Percentiles rank a stretch among this genome's conserved stretches.
phyloP scores from a whole-genome alignment of 495 filamentous ascomycete genomes.

The Aspergillus baeticus region DNA sequence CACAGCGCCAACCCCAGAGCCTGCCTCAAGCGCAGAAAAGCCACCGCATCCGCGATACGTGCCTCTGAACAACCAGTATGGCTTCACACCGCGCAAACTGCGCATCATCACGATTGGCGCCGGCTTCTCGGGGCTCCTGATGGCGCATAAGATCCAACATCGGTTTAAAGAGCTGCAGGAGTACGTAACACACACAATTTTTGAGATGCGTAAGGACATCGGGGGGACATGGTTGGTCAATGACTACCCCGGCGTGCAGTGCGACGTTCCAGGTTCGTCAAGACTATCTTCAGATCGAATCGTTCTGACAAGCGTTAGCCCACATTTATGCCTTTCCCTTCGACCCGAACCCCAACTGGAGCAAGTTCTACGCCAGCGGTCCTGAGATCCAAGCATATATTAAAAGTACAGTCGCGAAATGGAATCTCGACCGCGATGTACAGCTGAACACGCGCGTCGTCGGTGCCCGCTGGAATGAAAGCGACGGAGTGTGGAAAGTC shows the following conservation, averaged over 20 bases:
- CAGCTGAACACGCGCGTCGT: slow-evolving; percentile 43
- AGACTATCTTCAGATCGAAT: background rate
- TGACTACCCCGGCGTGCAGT: slow-evolving; percentile 51
- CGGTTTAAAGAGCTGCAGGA: slow-evolving; percentile 36
- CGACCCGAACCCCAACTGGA: slow-evolving; percentile 61
- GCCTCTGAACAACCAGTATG: slow-evolving; percentile 4
- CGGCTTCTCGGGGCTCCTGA: slow-evolving; percentile 50
- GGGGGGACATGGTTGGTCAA: slow-evolving; percentile 54
- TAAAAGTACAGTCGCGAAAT: slow-evolving; percentile 49
- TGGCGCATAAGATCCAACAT: slow-evolving; percentile 37
- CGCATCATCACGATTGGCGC: slow-evolving; percentile 49
- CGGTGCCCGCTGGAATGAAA: slow-evolving; percentile 48
- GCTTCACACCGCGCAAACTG: slow-evolving; percentile 24
- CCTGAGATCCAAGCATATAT: slow-evolving; percentile 61
- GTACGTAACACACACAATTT: slow-evolving; percentile 46
- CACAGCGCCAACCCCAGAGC: background rate
- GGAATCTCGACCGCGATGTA: slow-evolving; percentile 49
- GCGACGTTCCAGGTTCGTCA: slow-evolving; percentile 49
- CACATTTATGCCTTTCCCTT: slow-evolving; percentile 51
- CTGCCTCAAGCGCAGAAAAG: background rate
- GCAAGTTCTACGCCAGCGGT: slow-evolving; percentile 52
- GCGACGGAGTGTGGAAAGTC: slow-evolving; percentile 30
- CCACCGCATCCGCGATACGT: slow-evolving; percentile 3
- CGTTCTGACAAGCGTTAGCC: slow-evolving; percentile 20
- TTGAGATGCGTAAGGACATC: slow-evolving; percentile 46